A percentile compares a stretch with the other conserved stretches of the same genome.
These are phyloP conservation scores for Aspergillus cejpii DNA, from an alignment of 2,329 filamentous ascomycete genomes.

Conservation along the genomic window DNA sequence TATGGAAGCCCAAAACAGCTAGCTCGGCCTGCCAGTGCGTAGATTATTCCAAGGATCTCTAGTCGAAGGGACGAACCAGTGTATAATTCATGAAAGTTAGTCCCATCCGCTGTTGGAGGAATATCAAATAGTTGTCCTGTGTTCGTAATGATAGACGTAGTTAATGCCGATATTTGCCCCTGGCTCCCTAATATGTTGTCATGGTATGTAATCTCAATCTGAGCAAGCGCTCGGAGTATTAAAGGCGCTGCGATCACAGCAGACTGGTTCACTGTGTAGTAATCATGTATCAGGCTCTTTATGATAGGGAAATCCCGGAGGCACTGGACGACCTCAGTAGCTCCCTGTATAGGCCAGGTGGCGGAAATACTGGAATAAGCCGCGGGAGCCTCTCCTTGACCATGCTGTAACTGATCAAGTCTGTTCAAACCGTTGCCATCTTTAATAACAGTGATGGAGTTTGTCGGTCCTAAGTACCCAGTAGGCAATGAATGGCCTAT, in stretches of 20 bases:
- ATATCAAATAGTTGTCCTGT: slow-evolving; percentile 21
- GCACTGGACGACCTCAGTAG: slow-evolving; percentile 13
- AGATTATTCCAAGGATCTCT: slow-evolving; percentile 36
- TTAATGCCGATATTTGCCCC: slow-evolving; percentile 7
- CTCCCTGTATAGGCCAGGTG: no score
- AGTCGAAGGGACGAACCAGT: slow-evolving; percentile 35
- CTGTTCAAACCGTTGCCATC: slow-evolving; percentile 16
- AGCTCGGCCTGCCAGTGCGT: slow-evolving; percentile 33
- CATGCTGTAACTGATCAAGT: no score
- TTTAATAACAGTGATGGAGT: slow-evolving; percentile 26
- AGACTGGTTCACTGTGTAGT: slow-evolving; percentile 24
- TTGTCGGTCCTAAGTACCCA: slow-evolving; percentile 32
- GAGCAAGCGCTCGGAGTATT: slow-evolving; percentile 28
- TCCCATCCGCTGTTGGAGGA: slow-evolving; percentile 20
- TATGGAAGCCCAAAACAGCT: slow-evolving; percentile 21
- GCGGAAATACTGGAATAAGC: no score
- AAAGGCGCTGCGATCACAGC: slow-evolving; percentile 34
- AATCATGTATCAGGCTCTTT: slow-evolving; percentile 17
- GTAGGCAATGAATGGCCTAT: slow-evolving; percentile 17
- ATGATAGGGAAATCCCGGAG: slow-evolving; percentile 15
- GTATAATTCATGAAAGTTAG: slow-evolving; percentile 35
- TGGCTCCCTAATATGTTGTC: slow-evolving; percentile 11
- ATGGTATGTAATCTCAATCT: slow-evolving; percentile 13
- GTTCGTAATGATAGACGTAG: slow-evolving; percentile 22
- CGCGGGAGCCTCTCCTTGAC: no score